phyloP scores from a whole-genome alignment of 2,329 filamentous ascomycete species.

The Penicillium glabrum region DNA sequence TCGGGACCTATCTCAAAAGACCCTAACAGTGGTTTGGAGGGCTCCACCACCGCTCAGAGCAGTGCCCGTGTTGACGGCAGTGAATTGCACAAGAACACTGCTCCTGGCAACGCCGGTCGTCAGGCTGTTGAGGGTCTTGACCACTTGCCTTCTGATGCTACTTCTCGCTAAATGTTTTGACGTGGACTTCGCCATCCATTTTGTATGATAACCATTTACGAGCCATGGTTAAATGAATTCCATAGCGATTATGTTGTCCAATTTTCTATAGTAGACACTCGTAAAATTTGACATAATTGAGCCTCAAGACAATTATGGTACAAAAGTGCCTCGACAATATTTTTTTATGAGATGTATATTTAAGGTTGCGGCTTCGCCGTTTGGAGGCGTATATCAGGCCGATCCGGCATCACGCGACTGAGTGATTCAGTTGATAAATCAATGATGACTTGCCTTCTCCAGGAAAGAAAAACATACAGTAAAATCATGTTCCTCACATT shows the following conservation, averaged over 20 bases:
- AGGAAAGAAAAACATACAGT: no score
- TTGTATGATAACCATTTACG: conserved; percentile 20
- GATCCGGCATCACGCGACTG: background rate
- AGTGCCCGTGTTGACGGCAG: conserved; percentile 50
- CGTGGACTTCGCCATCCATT: conserved; percentile 11
- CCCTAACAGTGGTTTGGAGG: conserved; percentile 54
- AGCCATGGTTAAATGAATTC: conserved; percentile 16
- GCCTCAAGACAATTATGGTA: no score
- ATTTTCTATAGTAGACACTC: background rate
- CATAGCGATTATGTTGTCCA: background rate
- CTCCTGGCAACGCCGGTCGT: conserved; percentile 56
- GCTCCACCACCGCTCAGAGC: conserved; percentile 59
- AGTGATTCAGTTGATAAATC: background rate
- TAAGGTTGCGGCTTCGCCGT: background rate
- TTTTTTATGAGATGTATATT: background rate
- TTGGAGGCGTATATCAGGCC: background rate
- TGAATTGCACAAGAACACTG: conserved; percentile 55
- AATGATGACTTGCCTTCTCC: no score
- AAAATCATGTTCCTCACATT: background rate
- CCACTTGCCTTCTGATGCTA: conserved; percentile 61
- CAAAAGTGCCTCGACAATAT: no score
- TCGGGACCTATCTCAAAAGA: conserved; percentile 54
- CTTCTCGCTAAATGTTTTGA: conserved; percentile 46
- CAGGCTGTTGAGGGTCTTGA: conserved; percentile 60
- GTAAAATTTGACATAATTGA: background rate